Conservation (phyloP, 2,329 filamentous ascomycete species). For the Colletotrichum tamarilloi region DNA sequence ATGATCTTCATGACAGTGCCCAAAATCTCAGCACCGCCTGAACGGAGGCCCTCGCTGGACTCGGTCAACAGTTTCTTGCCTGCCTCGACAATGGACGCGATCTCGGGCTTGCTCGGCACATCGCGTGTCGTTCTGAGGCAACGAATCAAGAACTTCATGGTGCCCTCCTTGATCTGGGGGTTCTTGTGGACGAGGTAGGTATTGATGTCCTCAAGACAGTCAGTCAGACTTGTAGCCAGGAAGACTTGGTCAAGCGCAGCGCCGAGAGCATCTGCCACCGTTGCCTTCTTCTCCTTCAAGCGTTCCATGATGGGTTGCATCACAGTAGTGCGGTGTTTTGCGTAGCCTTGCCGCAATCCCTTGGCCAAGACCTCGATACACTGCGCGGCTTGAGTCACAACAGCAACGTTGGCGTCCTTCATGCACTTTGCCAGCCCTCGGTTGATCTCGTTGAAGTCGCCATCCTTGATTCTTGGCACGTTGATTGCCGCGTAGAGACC, state of each 20-base stretch:
- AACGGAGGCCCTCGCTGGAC: slow-evolving; percentile 84
- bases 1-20: slow-evolving; percentile 99
- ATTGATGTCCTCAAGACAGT: slow-evolving; percentile 91
- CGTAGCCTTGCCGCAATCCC: slow-evolving; percentile 81
- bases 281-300: slow-evolving; percentile 95
- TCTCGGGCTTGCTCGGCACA: slow-evolving; percentile 86
- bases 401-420: slow-evolving; percentile 98
- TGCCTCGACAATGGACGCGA: slow-evolving; percentile 85
- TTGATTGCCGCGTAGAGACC: slow-evolving; percentile 81
- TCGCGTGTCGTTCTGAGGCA: slow-evolving; percentile 85
- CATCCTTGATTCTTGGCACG: slow-evolving; percentile 91
- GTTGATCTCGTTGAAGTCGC: slow-evolving; percentile 85
- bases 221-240: slow-evolving; percentile 75
- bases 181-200: slow-evolving; percentile 94
- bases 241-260: slow-evolving; percentile 82
- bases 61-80: slow-evolving; percentile 92
- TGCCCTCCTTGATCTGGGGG: slow-evolving; percentile 96
- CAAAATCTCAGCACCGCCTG: slow-evolving; percentile 90
- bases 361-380: slow-evolving; percentile 91
- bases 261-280: slow-evolving; percentile 88
- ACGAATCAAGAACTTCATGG: slow-evolving; percentile 91
- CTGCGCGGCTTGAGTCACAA: slow-evolving; percentile 92
- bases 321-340: slow-evolving; percentile 82
- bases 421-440: slow-evolving; percentile 91
- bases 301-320: slow-evolving; percentile 94